Conservation (phyloP, 768 basidiomycete species). For the Mycena belliarum region DNA sequence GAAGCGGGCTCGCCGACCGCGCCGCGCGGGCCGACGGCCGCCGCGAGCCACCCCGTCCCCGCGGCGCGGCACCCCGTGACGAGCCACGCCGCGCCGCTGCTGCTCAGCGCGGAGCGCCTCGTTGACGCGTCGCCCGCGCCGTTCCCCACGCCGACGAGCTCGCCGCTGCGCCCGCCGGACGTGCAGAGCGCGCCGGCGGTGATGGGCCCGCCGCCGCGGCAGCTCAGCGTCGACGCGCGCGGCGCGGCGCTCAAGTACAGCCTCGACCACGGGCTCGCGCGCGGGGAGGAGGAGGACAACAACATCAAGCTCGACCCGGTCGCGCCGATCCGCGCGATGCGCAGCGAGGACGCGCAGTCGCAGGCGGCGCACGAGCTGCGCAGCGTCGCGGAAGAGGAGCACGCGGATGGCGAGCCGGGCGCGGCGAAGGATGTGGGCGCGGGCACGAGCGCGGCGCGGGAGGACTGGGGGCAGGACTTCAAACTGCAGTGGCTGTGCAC, state of each 20-base stretch:
- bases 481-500: conserved; percentile 81
- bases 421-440: conserved; percentile 23
- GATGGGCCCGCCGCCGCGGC: conserved; percentile 39
- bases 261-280: conserved; percentile 28
- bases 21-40: not conserved
- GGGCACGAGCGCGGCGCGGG: conserved; percentile 12
- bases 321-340: conserved; percentile 28
- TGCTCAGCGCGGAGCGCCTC: conserved; percentile 10
- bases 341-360: not conserved
- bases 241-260: conserved; percentile 31
- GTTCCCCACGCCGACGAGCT: conserved; percentile 7
- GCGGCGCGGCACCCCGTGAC: not conserved
- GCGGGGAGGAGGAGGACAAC: not conserved
- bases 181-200: conserved; percentile 55
- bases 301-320: conserved; percentile 33
- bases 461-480: conserved; percentile 79
- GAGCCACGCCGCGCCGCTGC: not conserved
- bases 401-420: not conserved
- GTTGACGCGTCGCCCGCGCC: conserved; percentile 3
- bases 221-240: conserved; percentile 31
- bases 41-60: not conserved
- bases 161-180: conserved; percentile 7
- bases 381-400: conserved; percentile 11
- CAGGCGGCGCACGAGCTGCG: no score
- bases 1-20: not conserved